These are phyloP conservation scores for Trichaptum fuscoviolaceum DNA, from an alignment of 768 basidiomycete genomes.

Conservation along the genomic window DNA sequence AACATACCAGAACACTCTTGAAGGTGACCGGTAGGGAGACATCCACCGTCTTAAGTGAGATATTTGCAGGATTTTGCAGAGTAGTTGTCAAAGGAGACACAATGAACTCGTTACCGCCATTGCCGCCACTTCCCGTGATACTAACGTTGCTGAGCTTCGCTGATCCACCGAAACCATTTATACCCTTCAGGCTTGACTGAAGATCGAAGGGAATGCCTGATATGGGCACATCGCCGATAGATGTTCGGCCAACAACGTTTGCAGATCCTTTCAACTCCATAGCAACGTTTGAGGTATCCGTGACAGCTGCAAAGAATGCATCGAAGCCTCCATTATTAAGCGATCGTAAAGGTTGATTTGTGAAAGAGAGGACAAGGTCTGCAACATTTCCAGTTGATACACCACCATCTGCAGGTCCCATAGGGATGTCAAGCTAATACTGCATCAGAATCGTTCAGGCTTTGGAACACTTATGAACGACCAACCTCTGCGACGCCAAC, in stretches of 20 bases:
- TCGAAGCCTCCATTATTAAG: conserved; percentile 50
- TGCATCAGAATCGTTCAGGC: conserved; percentile 7
- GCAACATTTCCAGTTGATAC: conserved; percentile 69
- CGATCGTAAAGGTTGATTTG: conserved; percentile 49
- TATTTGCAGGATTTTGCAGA: conserved; percentile 62
- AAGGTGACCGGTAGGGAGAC: conserved; percentile 56
- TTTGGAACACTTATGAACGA: neutral
- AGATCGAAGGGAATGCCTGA: conserved; percentile 60
- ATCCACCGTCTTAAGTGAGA: conserved; percentile 54
- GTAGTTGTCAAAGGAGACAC: conserved; percentile 50
- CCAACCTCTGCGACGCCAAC: conserved; percentile 49
- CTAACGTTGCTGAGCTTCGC: conserved; percentile 51
- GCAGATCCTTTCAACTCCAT: conserved; percentile 53
- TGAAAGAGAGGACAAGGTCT: conserved; percentile 51
- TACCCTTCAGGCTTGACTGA: conserved; percentile 51
- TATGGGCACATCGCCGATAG: conserved; percentile 64
- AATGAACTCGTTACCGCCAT: conserved; percentile 54
- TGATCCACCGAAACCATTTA: conserved; percentile 51
- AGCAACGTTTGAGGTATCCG: conserved; percentile 37
- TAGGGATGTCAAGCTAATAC: conserved; percentile 46
- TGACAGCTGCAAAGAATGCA: conserved; percentile 54
- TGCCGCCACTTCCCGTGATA: conserved; percentile 61
- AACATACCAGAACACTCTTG: conserved; percentile 35
- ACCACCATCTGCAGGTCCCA: conserved; percentile 44
- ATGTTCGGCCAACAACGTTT: conserved; percentile 53